A percentile compares a stretch with the other conserved stretches of the same genome.
Evolutionary conservation across 208 protist genomes (phyloP).

Genomic region (Entamoeba dispar): DNA sequence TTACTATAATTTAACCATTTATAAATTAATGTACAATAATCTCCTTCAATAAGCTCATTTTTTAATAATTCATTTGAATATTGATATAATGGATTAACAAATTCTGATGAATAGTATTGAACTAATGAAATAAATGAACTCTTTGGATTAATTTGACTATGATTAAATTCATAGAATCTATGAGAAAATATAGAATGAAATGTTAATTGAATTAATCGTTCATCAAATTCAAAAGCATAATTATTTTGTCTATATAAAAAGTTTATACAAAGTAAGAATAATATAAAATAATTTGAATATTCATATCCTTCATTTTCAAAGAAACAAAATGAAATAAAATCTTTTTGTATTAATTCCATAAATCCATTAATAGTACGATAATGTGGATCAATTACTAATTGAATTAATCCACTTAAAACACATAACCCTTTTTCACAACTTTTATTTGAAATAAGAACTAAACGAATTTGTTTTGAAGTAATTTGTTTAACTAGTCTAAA

Average conservation of each 20-base stretch:
- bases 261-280: neutral
- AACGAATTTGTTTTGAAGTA: neutral
- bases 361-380: constrained; percentile 63
- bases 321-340: constrained; percentile 64
- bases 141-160: neutral
- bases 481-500: neutral
- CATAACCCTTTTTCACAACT: too few relatives aligned
- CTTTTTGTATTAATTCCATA: constrained; percentile 60
- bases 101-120: neutral
- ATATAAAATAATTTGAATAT: neutral
- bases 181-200: neutral
- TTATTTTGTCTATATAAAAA: neutral
- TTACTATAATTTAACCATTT: neutral
- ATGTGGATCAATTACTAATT: constrained; percentile 67
- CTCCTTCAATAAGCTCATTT: neutral
- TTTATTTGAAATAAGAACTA: neutral
- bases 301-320: neutral
- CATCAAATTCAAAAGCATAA: neutral
- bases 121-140: neutral
- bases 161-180: neutral
- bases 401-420: constrained; percentile 49
- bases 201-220: neutral
- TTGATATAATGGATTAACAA: neutral
- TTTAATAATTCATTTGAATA: neutral
- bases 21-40: neutral